phyloP scores from a whole-genome alignment of 2,329 filamentous ascomycete species.

The Aspergillus sp. region DNA sequence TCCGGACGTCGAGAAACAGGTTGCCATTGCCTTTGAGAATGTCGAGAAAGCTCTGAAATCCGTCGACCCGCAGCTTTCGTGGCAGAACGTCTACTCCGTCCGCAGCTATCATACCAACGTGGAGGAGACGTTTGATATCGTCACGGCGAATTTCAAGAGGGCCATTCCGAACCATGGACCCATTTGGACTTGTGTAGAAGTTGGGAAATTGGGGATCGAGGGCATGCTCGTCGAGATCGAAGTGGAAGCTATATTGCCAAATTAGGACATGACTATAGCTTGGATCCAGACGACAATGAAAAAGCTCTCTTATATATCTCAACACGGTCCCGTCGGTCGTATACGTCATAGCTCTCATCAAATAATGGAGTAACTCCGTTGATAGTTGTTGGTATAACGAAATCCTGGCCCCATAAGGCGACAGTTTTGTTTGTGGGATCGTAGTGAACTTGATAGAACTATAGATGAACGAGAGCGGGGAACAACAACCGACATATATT shows the following conservation, averaged over 20 bases:
- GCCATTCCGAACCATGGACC: slow-evolving; percentile 16
- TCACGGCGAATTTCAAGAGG: slow-evolving; percentile 17
- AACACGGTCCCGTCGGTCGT: too few relatives aligned
- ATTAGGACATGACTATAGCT: too few relatives aligned
- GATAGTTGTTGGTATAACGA: too few relatives aligned
- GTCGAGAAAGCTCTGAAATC: slow-evolving; percentile 16
- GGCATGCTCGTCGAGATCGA: slow-evolving; percentile 20
- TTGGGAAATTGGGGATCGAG: slow-evolving; percentile 14
- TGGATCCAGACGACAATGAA: too few relatives aligned
- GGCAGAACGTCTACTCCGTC: slow-evolving; percentile 20
- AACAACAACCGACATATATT: too few relatives aligned
- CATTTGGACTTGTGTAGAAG: slow-evolving; percentile 19
- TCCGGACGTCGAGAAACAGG: slow-evolving; percentile 10
- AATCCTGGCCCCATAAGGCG: too few relatives aligned
- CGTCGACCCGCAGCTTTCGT: slow-evolving; percentile 9
- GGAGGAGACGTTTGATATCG: slow-evolving; percentile 11
- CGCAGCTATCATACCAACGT: slow-evolving; percentile 20
- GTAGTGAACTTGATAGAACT: too few relatives aligned
- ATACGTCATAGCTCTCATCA: too few relatives aligned
- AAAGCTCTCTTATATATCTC: too few relatives aligned
- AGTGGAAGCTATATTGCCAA: slow-evolving; percentile 9
- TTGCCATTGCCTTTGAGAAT: slow-evolving; percentile 18
- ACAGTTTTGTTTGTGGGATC: too few relatives aligned
- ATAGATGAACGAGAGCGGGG: too few relatives aligned
- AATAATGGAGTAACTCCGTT: too few relatives aligned